Conservation (phyloP, 257 asterid species). For the Gynochthodes officinalis region DNA sequence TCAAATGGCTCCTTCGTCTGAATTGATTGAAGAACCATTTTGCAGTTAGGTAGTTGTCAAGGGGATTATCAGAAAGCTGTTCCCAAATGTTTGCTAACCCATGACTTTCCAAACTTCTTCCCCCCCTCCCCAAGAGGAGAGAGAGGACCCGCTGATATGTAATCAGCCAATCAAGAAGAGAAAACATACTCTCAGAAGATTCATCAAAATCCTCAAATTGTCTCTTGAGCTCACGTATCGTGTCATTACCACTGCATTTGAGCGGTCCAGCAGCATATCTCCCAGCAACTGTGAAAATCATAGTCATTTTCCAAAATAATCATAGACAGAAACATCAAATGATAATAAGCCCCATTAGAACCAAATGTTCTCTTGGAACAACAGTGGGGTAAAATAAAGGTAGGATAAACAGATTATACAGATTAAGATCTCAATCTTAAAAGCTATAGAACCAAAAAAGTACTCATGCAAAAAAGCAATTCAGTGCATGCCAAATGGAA, state of each 20-base stretch:
- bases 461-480: background rate
- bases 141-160: background rate
- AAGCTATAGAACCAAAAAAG: background rate
- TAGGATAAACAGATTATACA: too few species aligned
- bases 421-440: background rate
- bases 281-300: conserved; percentile 62
- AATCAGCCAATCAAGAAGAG: conserved; percentile 12
- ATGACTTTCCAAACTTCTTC: background rate
- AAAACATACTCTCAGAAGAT: conserved; percentile 78
- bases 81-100: background rate
- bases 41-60: background rate
- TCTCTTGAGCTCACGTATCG: conserved; percentile 78
- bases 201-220: conserved; percentile 91
- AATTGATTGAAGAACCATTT: background rate
- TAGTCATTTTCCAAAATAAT: background rate
- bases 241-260: conserved; percentile 84
- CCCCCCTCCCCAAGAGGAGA: too few species aligned
- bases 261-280: conserved; percentile 84
- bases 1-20: too few species aligned
- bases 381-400: background rate
- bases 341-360: background rate
- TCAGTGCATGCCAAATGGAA: background rate
- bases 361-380: background rate
- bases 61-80: background rate
- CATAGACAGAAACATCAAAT: background rate